Evolutionary conservation across 176 grass and related monocot genomes (phyloP), one percentile per base, ranked within the genome.

Genomic region (Oryza brachyantha): DNA sequence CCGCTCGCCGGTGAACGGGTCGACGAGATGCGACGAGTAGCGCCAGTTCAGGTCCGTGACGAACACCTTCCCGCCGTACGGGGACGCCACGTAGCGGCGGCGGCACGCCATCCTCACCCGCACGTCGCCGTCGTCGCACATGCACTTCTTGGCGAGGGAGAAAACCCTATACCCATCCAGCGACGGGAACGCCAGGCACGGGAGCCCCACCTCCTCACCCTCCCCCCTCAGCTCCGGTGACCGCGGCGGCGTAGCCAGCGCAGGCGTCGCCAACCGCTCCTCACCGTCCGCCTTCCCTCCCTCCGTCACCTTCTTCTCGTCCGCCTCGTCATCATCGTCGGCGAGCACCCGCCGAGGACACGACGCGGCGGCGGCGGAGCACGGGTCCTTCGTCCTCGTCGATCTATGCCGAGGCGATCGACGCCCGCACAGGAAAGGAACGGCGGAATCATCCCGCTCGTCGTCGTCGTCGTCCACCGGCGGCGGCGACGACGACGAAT

Each of bases 1-100:
- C 7, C 28, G 41, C 55, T 39, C 35, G 13, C 85, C 66, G 27
- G 58, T 72, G 85, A 87, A 87, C 3, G 73, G 79, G 35, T 87
- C 58, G 12, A 70, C 11, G 66, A 82, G 85, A 14, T 29, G 73
- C 34, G 72, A 87, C 32, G 58, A 57, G 85, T 82, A 46, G 19
- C 58, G 45, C 48, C 48, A 52, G 66, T 81, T 74, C 35, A 82
- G 59, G 27, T 82, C 79, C 10, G 73, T 61, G 6, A 22, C 79
- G 21, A 82, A 75, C 66, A 82, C 79, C 57, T 24, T 43, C 21
- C 79, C 66, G 14, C 73, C 85, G 43, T 34, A 21, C 26, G 79
- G 85, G 0, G 73, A 76, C 34, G 79, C 13, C 25, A 87, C 7
- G 65, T 43, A 34, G 13, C 85, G 72, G 3, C 79, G 79, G 2